phyloP scores from a whole-genome alignment of 208 protist genomes.

The Crithidia bombi region DNA sequence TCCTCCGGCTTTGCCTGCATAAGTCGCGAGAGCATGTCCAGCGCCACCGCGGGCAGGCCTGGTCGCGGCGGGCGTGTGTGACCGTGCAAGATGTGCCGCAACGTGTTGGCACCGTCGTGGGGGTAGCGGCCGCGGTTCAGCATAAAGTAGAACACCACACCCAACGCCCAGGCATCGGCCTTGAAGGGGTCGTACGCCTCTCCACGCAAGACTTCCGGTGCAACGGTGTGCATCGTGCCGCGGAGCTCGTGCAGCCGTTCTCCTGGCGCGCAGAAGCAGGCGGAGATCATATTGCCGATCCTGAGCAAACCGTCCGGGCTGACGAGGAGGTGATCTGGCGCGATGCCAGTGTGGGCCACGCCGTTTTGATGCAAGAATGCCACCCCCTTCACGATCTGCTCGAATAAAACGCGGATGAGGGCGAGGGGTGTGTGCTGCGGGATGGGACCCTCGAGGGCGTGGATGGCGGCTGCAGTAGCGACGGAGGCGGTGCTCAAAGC shows the following conservation, averaged over 20 bases:
- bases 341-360: constrained; percentile 83
- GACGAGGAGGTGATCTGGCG: constrained; percentile 87
- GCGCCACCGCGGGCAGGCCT: constrained; percentile 47
- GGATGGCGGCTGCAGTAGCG: constrained; percentile 9
- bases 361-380: constrained; percentile 73
- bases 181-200: constrained; percentile 79
- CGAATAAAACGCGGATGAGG: constrained; percentile 50
- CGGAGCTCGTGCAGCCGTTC: constrained; percentile 59
- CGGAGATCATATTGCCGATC: constrained; percentile 79
- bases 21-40: constrained; percentile 61
- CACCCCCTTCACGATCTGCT: constrained; percentile 75
- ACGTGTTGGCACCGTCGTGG: constrained; percentile 87
- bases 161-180: constrained; percentile 82
- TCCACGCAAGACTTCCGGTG: constrained; percentile 76
- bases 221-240: constrained; percentile 86
- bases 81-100: constrained; percentile 80
- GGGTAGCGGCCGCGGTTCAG: constrained; percentile 85
- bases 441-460: neutral
- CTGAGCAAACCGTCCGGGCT: constrained; percentile 64
- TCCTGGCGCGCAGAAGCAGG: constrained; percentile 56
- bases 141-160: constrained; percentile 89
- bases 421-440: constrained; percentile 22
- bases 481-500: neutral
- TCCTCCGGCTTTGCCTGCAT: constrained; percentile 60
- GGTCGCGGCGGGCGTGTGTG: constrained; percentile 56